Evolutionary conservation across 2,329 filamentous ascomycete genomes (phyloP).

Genomic region (Fusarium secorum): DNA sequence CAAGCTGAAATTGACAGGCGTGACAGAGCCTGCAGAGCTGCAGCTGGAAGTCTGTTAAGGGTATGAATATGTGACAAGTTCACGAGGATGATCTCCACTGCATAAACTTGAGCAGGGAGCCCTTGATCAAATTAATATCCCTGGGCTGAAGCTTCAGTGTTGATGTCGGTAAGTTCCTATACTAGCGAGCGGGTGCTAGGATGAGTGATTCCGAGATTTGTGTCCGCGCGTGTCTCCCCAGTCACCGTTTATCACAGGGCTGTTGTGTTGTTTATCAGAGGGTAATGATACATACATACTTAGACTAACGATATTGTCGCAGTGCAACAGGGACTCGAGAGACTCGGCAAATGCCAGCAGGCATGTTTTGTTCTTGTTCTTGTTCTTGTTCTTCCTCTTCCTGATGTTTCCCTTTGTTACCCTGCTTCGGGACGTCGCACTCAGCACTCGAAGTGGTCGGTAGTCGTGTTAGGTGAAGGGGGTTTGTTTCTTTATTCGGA

Average conservation of each 20-base stretch:
- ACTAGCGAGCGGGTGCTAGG: slow-evolving; percentile 24
- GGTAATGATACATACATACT: background rate
- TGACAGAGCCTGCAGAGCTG: background rate
- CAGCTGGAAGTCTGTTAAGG: background rate
- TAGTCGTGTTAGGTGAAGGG: background rate
- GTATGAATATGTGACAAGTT: background rate
- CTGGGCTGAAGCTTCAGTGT: slow-evolving; percentile 40
- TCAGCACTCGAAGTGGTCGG: background rate
- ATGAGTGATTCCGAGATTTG: slow-evolving; percentile 32
- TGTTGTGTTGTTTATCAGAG: slow-evolving; percentile 4
- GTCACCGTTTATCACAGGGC: slow-evolving; percentile 13
- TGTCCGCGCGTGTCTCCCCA: slow-evolving; percentile 8
- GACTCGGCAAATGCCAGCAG: background rate
- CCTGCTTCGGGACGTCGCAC: background rate
- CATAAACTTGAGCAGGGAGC: slow-evolving; percentile 26
- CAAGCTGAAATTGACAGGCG: background rate
- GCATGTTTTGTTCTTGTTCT: background rate
- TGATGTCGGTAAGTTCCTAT: slow-evolving; percentile 15
- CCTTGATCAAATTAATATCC: slow-evolving; percentile 35
- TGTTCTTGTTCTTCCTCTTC: background rate
- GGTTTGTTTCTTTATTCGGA: background rate
- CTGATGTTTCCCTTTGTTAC: background rate
- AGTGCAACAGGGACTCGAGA: background rate
- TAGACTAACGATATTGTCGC: slow-evolving; percentile 2
- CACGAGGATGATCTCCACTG: slow-evolving; percentile 9